Evolutionary conservation across 2,329 filamentous ascomycete species (phyloP), one percentile per base, ranked within the genome.

Genomic region (Ustulina deusta): DNA sequence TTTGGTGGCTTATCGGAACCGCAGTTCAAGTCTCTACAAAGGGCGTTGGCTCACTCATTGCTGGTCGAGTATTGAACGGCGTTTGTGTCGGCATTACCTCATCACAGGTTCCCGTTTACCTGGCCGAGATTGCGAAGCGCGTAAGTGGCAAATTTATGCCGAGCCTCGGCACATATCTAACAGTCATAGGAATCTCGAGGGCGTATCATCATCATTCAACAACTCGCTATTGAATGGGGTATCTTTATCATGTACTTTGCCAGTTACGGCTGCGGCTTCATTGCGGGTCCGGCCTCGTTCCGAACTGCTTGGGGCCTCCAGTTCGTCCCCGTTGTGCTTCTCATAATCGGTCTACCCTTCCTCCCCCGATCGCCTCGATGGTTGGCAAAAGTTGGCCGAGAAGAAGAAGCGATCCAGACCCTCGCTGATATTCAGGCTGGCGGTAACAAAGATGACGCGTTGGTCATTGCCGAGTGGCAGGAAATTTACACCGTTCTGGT

Each of bases 181-280:
- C 32, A 46, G 29, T 3, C 83, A 82, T 73, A 76, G 74, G 73
- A 75, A 59, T 62, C 66, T 49, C 85, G 90, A 69, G 90, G 90
- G 17, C 85, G 89, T 49, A 83, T 94, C 38, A 90, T 94, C 17
- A 89, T 90, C 60, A 86, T 88, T 49, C 91, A 93, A 77, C 91
- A 93, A 77, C 91, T 90, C 83, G 89, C 90, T 29, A 93, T 94
- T 68, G 91, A 91, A 71, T 91, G 85, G 85, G 89, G 87, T 70
- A 91, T 91, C 71, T 75, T 91, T 66, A 89, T 91, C 79, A 91
- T 91, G 88, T 91, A 90, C 81, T 90, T 89, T 76, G 86, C 91
- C 77, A 85, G 86, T 25, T 86, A 90, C 74, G 91, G 89, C 25
- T 88, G 86, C 77, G 88, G 86, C 63, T 89, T 85, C 75, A 86